Conservation (phyloP, 73 alveolate species). For the Paramecium primaurelia region DNA sequence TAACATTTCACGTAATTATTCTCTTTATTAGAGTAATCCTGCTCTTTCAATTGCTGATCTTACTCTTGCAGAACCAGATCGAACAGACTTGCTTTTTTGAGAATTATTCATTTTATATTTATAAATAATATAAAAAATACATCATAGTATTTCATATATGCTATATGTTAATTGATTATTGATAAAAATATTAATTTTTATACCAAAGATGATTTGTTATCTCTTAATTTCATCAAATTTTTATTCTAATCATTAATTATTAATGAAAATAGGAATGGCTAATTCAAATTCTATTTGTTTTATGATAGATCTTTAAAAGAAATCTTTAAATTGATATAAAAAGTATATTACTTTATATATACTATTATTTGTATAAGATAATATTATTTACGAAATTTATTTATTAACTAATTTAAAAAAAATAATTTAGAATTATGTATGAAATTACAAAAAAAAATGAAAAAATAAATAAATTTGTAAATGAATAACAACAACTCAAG, state of each 20-base stretch:
- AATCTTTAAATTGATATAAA: too few relatives aligned
- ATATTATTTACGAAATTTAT: too few relatives aligned
- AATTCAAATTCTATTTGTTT: too few relatives aligned
- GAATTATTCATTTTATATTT: conserved; percentile 12
- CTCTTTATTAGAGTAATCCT: conserved; percentile 53
- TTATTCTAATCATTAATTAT: not conserved
- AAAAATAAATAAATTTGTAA: not conserved
- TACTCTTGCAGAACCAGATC: conserved; percentile 52
- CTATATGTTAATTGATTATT: too few relatives aligned
- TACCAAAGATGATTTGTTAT: not conserved
- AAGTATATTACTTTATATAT: too few relatives aligned
- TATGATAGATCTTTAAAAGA: too few relatives aligned
- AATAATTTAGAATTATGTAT: too few relatives aligned
- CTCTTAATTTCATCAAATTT: not conserved
- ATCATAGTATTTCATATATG: not conserved
- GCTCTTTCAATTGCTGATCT: conserved; percentile 53
- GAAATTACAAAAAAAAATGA: not conserved
- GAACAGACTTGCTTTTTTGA: conserved; percentile 35
- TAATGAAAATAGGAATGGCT: not conserved
- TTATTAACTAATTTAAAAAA: not conserved
- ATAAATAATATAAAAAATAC: not conserved
- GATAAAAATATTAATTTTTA: too few relatives aligned
- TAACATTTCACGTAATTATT: conserved; percentile 42
- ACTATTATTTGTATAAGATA: not conserved
- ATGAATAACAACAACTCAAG: not conserved